Percentiles rank a stretch among this genome's conserved stretches.
Conservation (phyloP, 805 yeast species). For the Tetrapisispora fleetii region DNA sequence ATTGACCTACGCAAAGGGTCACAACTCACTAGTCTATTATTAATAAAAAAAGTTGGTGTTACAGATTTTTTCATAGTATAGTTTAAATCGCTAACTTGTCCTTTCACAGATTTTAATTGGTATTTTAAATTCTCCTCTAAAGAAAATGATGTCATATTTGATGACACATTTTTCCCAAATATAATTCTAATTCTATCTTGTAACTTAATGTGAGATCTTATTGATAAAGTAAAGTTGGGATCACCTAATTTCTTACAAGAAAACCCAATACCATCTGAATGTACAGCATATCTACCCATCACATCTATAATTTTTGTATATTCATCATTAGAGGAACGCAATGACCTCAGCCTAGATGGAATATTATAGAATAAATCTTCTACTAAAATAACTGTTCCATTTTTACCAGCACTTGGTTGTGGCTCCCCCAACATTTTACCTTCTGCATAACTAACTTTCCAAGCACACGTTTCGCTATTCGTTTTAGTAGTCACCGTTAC, state of each 20-base stretch:
- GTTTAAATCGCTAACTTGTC: slow-evolving; percentile 63
- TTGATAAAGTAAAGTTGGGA: slow-evolving; percentile 51
- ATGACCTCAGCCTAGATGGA: slow-evolving; percentile 63
- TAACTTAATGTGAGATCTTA: slow-evolving; percentile 40
- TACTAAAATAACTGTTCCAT: slow-evolving; percentile 76
- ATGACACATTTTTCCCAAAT: slow-evolving; percentile 61
- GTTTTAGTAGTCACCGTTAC: slow-evolving; percentile 73
- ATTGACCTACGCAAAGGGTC: slow-evolving; percentile 72
- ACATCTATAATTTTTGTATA: slow-evolving; percentile 70
- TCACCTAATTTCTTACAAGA: slow-evolving; percentile 77
- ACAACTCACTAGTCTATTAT: slow-evolving; percentile 71
- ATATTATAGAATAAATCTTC: slow-evolving; percentile 87
- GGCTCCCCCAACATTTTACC: slow-evolving; percentile 55
- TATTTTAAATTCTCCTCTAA: slow-evolving; percentile 26
- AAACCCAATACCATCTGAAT: slow-evolving; percentile 58
- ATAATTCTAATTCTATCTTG: slow-evolving; percentile 66
- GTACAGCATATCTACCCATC: slow-evolving; percentile 73
- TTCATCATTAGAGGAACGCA: slow-evolving; percentile 63
- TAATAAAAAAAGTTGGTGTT: slow-evolving; percentile 73
- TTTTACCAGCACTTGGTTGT: slow-evolving; percentile 72
- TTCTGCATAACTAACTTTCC: slow-evolving; percentile 54
- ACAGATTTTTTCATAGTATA: slow-evolving; percentile 53
- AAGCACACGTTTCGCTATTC: slow-evolving; percentile 50
- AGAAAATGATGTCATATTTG: slow-evolving; percentile 45
- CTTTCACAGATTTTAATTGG: slow-evolving; percentile 48